A percentile compares a stretch with the other conserved stretches of the same genome.
phyloP scores from a whole-genome alignment of 768 basidiomycete species.

The Lentinus tigrinus region DNA sequence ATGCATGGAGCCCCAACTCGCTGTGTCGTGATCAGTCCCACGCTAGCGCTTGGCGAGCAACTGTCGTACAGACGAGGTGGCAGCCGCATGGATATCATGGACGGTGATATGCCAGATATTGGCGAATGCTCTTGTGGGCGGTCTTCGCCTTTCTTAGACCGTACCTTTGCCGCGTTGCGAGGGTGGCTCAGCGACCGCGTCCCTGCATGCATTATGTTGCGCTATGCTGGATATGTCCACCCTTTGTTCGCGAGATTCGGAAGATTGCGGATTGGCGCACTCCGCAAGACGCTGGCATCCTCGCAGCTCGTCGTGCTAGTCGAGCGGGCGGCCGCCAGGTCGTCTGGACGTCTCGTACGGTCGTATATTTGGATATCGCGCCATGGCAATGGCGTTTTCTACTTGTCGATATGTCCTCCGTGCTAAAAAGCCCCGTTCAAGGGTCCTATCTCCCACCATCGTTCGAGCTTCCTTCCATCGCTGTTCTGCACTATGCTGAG shows the following conservation, averaged over 20 bases:
- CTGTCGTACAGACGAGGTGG: neutral
- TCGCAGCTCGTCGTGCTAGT: too few relatives aligned
- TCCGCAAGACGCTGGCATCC: neutral
- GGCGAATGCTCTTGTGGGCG: conserved; percentile 5
- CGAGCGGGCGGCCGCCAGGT: neutral
- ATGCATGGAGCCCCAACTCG: neutral
- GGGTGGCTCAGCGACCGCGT: neutral
- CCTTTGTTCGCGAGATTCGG: too few relatives aligned
- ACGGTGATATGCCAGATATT: neutral
- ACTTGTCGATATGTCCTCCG: neutral
- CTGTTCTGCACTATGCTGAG: too few relatives aligned
- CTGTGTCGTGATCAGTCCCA: conserved; percentile 1
- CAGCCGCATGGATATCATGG: neutral
- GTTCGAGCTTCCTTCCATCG: too few relatives aligned
- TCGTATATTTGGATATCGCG: neutral
- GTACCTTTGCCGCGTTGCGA: neutral
- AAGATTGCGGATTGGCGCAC: too few relatives aligned
- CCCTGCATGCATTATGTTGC: too few relatives aligned
- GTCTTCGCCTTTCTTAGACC: neutral
- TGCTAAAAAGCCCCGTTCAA: neutral
- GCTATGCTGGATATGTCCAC: too few relatives aligned
- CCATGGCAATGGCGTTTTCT: neutral
- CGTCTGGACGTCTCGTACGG: neutral
- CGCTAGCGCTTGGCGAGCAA: conserved; percentile 9
- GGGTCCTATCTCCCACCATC: neutral